Conservation (phyloP, 2,329 filamentous ascomycete genomes). For the Orbilia oligospora region DNA sequence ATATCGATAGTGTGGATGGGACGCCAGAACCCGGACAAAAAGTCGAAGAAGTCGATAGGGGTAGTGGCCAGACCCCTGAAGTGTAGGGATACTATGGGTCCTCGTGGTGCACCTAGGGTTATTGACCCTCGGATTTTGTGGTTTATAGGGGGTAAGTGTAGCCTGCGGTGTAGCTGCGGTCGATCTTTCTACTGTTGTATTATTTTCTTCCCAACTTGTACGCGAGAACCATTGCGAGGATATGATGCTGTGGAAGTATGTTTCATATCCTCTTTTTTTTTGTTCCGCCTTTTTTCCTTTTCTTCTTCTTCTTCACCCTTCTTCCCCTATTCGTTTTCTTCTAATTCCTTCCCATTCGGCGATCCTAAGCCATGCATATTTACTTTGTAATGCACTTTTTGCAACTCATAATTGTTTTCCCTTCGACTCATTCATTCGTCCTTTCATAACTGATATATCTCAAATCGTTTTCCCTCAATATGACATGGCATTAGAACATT, state of each 20-base stretch:
- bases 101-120: slow-evolving; percentile 21
- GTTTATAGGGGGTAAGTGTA: neutral
- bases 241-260: neutral
- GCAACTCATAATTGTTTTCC: neutral
- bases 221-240: neutral
- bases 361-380: slow-evolving; percentile 2
- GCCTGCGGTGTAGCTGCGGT: neutral
- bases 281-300: neutral
- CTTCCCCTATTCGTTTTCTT: no score
- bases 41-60: slow-evolving; percentile 28
- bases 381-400: slow-evolving; percentile 4
- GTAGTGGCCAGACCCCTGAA: slow-evolving; percentile 37
- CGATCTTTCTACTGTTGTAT: slow-evolving; percentile 10
- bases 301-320: neutral
- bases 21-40: slow-evolving; percentile 43
- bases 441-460: neutral
- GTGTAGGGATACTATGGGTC: slow-evolving; percentile 40
- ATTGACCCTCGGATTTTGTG: neutral
- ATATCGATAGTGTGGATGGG: slow-evolving; percentile 54
- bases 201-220: slow-evolving; percentile 10
- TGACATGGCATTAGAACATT: slow-evolving; percentile 6
- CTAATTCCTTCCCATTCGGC: neutral
- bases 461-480: neutral
- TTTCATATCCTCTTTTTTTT: neutral
- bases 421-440: neutral